Conservation (phyloP, 495 filamentous ascomycete genomes). For the Penicillium atrosanguineum region DNA sequence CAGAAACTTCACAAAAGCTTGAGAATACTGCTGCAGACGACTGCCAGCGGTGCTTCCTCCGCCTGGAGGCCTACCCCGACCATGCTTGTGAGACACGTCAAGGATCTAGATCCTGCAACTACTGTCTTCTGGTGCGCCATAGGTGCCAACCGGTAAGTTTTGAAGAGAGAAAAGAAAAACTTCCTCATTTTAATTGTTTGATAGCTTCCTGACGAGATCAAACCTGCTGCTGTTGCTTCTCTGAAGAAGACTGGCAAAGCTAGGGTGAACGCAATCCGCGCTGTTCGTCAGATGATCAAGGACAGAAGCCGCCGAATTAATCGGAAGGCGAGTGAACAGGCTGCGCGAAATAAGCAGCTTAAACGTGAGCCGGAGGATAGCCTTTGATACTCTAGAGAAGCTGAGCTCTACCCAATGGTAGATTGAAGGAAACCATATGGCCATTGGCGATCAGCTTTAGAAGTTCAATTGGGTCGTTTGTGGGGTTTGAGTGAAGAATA, state of each 20-base stretch:
- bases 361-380: not conserved
- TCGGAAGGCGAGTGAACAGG: not conserved
- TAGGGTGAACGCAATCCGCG: not conserved
- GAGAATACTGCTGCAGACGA: too few relatives aligned
- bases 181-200: not conserved
- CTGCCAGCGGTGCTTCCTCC: conserved; percentile 14
- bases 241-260: not conserved
- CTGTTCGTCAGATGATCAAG: not conserved
- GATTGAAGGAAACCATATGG: too few relatives aligned
- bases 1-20: too few relatives aligned
- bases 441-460: too few relatives aligned
- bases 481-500: too few relatives aligned
- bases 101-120: not conserved
- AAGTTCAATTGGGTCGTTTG: too few relatives aligned
- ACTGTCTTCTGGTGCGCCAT: not conserved
- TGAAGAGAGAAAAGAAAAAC: not conserved
- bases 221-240: not conserved
- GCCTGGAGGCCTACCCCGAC: not conserved
- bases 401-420: too few relatives aligned
- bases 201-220: conserved; percentile 2
- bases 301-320: not conserved
- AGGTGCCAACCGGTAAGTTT: conserved; percentile 1
- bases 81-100: not conserved
- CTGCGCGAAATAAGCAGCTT: not conserved
- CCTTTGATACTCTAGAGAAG: too few relatives aligned